Conservation (phyloP, 306 rosid species). For the Dryas alaskensis region DNA sequence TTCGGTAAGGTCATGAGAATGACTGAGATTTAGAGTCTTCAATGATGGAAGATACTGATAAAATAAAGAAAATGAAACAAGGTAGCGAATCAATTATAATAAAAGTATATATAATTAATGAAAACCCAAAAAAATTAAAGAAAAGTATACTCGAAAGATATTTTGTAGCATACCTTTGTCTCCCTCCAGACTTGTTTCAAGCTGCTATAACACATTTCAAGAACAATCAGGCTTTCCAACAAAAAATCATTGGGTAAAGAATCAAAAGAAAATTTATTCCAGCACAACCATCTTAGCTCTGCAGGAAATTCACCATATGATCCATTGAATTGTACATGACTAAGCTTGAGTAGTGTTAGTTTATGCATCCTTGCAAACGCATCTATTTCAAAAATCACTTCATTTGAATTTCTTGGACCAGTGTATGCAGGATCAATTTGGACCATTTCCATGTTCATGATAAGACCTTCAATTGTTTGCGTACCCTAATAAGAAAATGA, state of each 20-base stretch:
- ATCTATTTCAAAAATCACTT: neutral
- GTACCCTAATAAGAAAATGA: neutral
- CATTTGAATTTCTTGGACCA: neutral
- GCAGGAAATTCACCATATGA: neutral
- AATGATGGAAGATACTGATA: neutral
- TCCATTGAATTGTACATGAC: neutral
- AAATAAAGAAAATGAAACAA: neutral
- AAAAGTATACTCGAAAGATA: neutral
- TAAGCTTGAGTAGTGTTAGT: conserved; percentile 7
- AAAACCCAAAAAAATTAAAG: neutral
- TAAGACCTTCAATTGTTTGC: neutral
- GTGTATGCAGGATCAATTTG: neutral
- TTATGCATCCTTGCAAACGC: neutral
- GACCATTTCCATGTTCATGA: neutral
- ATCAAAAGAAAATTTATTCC: conserved; percentile 18
- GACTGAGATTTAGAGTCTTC: conserved; percentile 12
- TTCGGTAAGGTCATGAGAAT: conserved; percentile 1
- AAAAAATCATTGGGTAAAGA: conserved; percentile 5
- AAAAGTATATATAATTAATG: neutral
- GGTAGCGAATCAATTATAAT: no score
- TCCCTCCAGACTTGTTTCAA: neutral
- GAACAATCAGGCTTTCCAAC: conserved; percentile 11
- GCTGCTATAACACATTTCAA: conserved; percentile 18
- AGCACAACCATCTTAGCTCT: neutral
- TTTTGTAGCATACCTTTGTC: neutral